Conservation (phyloP, 495 filamentous ascomycete species). For the Tuber umbilicatum region DNA sequence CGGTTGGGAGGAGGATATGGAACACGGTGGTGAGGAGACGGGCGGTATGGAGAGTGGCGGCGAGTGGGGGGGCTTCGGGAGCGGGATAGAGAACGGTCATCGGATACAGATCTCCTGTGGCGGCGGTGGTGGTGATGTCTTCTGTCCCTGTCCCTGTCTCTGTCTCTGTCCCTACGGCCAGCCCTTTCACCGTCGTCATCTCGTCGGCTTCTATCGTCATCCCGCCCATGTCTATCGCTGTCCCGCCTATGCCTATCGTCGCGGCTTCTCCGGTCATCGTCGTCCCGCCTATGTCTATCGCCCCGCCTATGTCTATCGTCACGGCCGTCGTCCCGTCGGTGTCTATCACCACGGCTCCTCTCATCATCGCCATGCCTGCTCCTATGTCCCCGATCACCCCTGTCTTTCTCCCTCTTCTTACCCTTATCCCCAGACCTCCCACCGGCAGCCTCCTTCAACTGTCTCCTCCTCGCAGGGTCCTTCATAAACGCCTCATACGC, state of each 20-base stretch:
- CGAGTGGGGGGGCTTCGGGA: slow-evolving; percentile 22
- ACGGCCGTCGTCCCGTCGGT: slow-evolving; percentile 43
- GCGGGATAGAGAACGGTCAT: slow-evolving; percentile 21
- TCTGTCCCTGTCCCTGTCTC: slow-evolving; percentile 13
- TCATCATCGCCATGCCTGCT: slow-evolving; percentile 40
- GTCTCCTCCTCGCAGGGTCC: slow-evolving; percentile 64
- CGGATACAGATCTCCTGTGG: slow-evolving; percentile 20
- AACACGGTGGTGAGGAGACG: slow-evolving; percentile 10
- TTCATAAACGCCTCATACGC: slow-evolving; percentile 85
- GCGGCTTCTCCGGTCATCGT: slow-evolving; percentile 36
- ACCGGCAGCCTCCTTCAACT: slow-evolving; percentile 58
- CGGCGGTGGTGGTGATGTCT: slow-evolving; percentile 14
- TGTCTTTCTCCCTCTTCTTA: slow-evolving; percentile 50
- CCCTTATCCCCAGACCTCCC: slow-evolving; percentile 47
- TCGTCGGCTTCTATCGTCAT: slow-evolving; percentile 43
- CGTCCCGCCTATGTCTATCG: slow-evolving; percentile 44
- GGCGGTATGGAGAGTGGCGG: slow-evolving; percentile 7
- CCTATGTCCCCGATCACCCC: slow-evolving; percentile 51
- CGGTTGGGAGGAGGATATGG: slow-evolving; percentile 15
- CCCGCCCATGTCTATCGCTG: slow-evolving; percentile 31
- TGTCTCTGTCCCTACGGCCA: not conserved
- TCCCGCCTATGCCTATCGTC: slow-evolving; percentile 44
- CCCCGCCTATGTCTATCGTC: slow-evolving; percentile 44
- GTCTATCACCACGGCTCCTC: slow-evolving; percentile 42
- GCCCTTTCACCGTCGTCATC: slow-evolving; percentile 14